Percentiles rank a stretch among this genome's conserved stretches.
Conservation (phyloP, 192 early-diverging fungal species). For the Gonapodya prolifera region DNA sequence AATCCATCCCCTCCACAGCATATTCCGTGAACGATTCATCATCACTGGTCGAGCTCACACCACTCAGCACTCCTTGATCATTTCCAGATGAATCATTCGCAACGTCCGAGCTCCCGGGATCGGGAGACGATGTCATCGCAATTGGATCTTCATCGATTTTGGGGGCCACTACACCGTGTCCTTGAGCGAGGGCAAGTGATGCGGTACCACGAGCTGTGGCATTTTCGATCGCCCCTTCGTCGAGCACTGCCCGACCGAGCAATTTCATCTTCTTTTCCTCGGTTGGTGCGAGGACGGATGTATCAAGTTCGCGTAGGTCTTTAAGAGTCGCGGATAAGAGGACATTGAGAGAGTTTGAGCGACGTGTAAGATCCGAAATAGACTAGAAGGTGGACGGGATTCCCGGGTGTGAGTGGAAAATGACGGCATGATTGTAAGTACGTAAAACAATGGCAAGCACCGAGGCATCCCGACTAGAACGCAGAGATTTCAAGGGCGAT, state of each 20-base stretch:
- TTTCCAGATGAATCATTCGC: too few species aligned
- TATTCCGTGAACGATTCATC: not conserved
- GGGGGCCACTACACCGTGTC: too few species aligned
- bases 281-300: not conserved
- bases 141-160: too few species aligned
- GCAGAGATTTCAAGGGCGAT: too few species aligned
- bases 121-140: too few species aligned
- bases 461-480: too few species aligned
- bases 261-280: not conserved
- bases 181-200: too few species aligned
- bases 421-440: not conserved
- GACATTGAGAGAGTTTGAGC: not conserved
- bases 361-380: not conserved
- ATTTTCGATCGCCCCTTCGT: not conserved
- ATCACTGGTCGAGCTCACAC: too few species aligned
- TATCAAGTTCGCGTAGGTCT: not conserved
- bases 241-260: not conserved
- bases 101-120: too few species aligned
- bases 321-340: not conserved
- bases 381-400: not conserved
- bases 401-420: not conserved
- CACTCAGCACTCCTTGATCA: too few species aligned
- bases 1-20: not conserved
- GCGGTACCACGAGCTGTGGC: too few species aligned
- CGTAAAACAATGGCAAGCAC: not conserved